phyloP scores from a whole-genome alignment of 2,329 filamentous ascomycete species.

The Aureobasidium sp. region DNA sequence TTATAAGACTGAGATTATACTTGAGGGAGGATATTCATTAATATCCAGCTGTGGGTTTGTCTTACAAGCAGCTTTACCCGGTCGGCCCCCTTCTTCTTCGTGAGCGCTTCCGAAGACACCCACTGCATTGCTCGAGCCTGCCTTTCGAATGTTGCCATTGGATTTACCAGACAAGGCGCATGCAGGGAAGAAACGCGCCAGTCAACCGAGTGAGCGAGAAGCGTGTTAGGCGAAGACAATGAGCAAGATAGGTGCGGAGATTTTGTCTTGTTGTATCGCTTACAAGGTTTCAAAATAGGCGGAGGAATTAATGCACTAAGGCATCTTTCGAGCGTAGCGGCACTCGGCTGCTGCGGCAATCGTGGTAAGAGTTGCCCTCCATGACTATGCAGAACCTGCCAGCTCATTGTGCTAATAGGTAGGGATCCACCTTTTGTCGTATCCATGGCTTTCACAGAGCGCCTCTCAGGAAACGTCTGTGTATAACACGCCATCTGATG shows the following conservation, averaged over 20 bases:
- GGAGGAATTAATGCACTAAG: conserved; percentile 1
- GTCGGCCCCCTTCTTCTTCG: not conserved
- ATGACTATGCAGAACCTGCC: not conserved
- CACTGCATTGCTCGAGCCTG: not conserved
- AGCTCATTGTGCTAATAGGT: conserved; percentile 2
- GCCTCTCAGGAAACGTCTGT: not conserved
- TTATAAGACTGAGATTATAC: not conserved
- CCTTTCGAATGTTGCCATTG: not conserved
- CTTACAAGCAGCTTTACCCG: conserved; percentile 11
- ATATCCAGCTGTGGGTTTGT: not conserved
- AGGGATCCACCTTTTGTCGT: not conserved
- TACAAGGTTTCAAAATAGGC: conserved; percentile 11
- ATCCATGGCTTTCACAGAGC: not conserved
- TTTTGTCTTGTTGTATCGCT: conserved; percentile 2
- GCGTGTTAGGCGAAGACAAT: not conserved
- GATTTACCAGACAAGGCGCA: conserved; percentile 3
- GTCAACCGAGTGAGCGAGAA: not conserved
- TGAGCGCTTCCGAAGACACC: not conserved
- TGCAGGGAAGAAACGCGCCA: conserved; percentile 7
- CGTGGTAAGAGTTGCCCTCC: conserved; percentile 7
- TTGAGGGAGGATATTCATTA: not conserved
- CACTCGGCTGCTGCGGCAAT: not conserved
- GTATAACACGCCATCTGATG: conserved; percentile 11
- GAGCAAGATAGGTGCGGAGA: not conserved
- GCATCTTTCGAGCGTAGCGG: not conserved